Conservation (phyloP, 805 yeast genomes). For the Metschnikowia sp. region DNA sequence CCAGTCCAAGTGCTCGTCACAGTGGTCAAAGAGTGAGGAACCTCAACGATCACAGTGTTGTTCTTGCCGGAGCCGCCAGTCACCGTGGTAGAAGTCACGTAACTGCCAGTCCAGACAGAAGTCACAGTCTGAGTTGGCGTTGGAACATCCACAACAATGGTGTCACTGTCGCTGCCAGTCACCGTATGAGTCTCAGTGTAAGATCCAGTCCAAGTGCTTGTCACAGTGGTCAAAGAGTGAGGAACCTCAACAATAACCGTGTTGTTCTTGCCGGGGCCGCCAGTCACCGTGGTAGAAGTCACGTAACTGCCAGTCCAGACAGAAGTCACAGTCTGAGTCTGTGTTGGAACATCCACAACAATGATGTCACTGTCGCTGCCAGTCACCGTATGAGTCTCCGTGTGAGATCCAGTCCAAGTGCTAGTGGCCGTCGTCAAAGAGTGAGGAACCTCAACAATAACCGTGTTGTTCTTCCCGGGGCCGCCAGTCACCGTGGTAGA, state of each 20-base stretch:
- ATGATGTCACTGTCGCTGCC: not conserved
- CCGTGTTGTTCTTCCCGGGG: slow-evolving; percentile 11
- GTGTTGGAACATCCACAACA: not conserved
- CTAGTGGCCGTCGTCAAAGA: slow-evolving; percentile 11
- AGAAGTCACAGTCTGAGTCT: slow-evolving; percentile 6
- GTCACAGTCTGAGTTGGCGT: slow-evolving; percentile 8
- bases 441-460: slow-evolving; percentile 11
- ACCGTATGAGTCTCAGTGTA: not conserved
- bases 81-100: slow-evolving; percentile 1
- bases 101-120: slow-evolving; percentile 6
- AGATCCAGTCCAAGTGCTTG: slow-evolving; percentile 7
- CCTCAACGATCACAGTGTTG: slow-evolving; percentile 11
- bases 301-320: slow-evolving; percentile 10
- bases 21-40: slow-evolving; percentile 10
- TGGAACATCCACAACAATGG: slow-evolving; percentile 12
- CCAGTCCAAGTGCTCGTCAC: slow-evolving; percentile 9
- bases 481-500: slow-evolving; percentile 7
- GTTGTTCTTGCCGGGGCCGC: not conserved
- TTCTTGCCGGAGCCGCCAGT: slow-evolving; percentile 7
- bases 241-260: slow-evolving; percentile 13
- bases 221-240: slow-evolving; percentile 4
- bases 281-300: slow-evolving; percentile 8
- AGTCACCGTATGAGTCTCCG: slow-evolving; percentile 19
- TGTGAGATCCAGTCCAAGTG: slow-evolving; percentile 16
- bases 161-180: slow-evolving; percentile 8